Percentiles rank a stretch among this genome's conserved stretches.
These are phyloP conservation scores for Suhomyces taliae DNA, from an alignment of 1,139 yeast genomes.

Conservation along the genomic window DNA sequence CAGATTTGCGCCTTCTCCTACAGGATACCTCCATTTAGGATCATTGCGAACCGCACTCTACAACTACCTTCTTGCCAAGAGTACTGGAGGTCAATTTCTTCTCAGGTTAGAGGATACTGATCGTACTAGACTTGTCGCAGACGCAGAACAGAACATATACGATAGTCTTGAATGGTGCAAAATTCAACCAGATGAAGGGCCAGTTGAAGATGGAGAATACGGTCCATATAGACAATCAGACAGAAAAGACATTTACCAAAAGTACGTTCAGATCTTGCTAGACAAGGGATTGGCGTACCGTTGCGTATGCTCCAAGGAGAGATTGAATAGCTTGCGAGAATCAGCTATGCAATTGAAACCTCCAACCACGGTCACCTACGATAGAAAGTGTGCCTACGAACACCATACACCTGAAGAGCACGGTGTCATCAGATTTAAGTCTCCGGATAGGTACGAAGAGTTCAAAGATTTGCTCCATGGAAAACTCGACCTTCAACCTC, in stretches of 20 bases:
- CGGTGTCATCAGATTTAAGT: constrained; percentile 57
- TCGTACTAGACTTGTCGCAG: constrained; percentile 68
- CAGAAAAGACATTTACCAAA: constrained; percentile 59
- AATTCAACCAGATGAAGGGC: constrained; percentile 78
- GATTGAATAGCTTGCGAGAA: constrained; percentile 64
- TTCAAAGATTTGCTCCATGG: constrained; percentile 81
- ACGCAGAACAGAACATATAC: constrained; percentile 81
- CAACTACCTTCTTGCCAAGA: constrained; percentile 77
- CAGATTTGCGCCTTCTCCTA: constrained; percentile 97
- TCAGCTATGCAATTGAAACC: constrained; percentile 77
- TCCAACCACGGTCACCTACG: constrained; percentile 91
- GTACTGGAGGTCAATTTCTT: constrained; percentile 78
- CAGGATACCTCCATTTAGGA: constrained; percentile 90
- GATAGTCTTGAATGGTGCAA: constrained; percentile 79
- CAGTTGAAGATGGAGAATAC: constrained; percentile 60
- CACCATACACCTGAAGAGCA: constrained; percentile 23
- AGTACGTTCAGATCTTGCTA: constrained; percentile 57
- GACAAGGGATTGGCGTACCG: constrained; percentile 75
- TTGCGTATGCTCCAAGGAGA: constrained; percentile 83
- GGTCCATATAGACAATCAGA: constrained; percentile 89
- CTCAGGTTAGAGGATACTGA: constrained; percentile 93
- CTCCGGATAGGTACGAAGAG: constrained; percentile 69
- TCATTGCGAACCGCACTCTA: constrained; percentile 90
- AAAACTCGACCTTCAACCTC: constrained; percentile 71
- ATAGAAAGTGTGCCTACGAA: constrained; percentile 63